Evolutionary conservation across 345 rosid genomes (phyloP).

Genomic region (Erucastrum elatum): DNA sequence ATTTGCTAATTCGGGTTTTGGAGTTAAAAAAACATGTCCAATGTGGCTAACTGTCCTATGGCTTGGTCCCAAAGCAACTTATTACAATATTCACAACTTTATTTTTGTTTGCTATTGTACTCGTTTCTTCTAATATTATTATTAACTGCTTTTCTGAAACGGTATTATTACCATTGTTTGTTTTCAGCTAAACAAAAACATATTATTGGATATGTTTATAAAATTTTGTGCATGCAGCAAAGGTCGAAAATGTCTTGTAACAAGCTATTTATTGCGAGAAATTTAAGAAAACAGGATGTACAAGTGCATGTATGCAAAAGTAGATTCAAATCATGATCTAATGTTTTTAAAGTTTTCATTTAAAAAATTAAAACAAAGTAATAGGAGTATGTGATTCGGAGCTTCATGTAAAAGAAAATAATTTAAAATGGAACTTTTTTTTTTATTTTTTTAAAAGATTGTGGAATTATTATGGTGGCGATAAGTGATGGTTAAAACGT

Average conservation of each 20-base stretch:
- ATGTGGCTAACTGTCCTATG: neutral
- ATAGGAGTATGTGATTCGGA: neutral
- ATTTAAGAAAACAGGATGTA: neutral
- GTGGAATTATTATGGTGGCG: neutral
- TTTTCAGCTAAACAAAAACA: neutral
- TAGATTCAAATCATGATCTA: neutral
- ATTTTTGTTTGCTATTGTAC: neutral
- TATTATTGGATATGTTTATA: too few relatives aligned
- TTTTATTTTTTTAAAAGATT: neutral
- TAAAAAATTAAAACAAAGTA: neutral
- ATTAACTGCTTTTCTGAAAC: neutral
- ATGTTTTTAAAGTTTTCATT: neutral
- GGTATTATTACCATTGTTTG: neutral
- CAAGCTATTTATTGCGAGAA: too few relatives aligned
- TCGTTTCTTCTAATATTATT: neutral
- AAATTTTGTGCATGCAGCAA: too few relatives aligned
- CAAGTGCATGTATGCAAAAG: neutral
- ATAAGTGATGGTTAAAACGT: slow-evolving; percentile 3
- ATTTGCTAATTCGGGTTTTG: neutral
- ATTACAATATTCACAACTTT: neutral
- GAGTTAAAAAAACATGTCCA: neutral
- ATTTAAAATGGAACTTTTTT: too few relatives aligned
- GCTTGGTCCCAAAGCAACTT: slow-evolving; percentile 2
- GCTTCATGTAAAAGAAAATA: neutral
- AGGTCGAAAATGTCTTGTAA: too few relatives aligned